phyloP scores from a whole-genome alignment of 257 asterid genomes.

The Jasminum sambac region DNA sequence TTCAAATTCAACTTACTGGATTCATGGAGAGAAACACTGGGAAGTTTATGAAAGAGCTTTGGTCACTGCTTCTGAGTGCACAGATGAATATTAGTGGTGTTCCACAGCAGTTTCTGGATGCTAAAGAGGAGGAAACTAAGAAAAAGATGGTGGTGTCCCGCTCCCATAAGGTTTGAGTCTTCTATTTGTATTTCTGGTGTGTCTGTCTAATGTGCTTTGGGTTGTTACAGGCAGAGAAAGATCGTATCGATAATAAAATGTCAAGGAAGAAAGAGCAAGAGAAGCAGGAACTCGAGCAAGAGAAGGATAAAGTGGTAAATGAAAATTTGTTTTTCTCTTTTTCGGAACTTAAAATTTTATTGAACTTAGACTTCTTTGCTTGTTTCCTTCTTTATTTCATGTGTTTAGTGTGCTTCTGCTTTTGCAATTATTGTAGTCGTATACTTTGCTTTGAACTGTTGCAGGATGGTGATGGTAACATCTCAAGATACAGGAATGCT shows the following conservation, averaged over 20 bases:
- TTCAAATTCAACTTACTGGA: slow-evolving; percentile 93
- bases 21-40: slow-evolving; percentile 99
- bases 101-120: slow-evolving; percentile 96
- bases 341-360: slow-evolving; percentile 44
- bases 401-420: slow-evolving; percentile 92
- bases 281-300: slow-evolving; percentile 60
- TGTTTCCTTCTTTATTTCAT: slow-evolving; percentile 54
- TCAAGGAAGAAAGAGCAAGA: slow-evolving; percentile 81
- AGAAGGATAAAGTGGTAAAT: slow-evolving; percentile 67
- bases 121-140: slow-evolving; percentile 90
- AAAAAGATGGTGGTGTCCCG: slow-evolving; percentile 64
- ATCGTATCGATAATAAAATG: slow-evolving; percentile 74
- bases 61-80: slow-evolving; percentile 89
- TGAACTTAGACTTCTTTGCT: slow-evolving; percentile 41
- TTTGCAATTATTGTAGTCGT: slow-evolving; percentile 98
- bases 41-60: slow-evolving; percentile 97
- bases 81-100: slow-evolving; percentile 89
- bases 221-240: slow-evolving; percentile 76
- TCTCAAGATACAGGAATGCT: slow-evolving; percentile 38
- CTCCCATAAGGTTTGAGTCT: slow-evolving; percentile 13
- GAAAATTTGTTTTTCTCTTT: slow-evolving; percentile 52
- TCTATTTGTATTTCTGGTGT: slow-evolving; percentile 1
- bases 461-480: slow-evolving; percentile 76
- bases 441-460: slow-evolving; percentile 96
- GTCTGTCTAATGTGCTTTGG: slow-evolving; percentile 16